phyloP scores from a whole-genome alignment of 768 basidiomycete genomes.

The Lactarius akahatsu region DNA sequence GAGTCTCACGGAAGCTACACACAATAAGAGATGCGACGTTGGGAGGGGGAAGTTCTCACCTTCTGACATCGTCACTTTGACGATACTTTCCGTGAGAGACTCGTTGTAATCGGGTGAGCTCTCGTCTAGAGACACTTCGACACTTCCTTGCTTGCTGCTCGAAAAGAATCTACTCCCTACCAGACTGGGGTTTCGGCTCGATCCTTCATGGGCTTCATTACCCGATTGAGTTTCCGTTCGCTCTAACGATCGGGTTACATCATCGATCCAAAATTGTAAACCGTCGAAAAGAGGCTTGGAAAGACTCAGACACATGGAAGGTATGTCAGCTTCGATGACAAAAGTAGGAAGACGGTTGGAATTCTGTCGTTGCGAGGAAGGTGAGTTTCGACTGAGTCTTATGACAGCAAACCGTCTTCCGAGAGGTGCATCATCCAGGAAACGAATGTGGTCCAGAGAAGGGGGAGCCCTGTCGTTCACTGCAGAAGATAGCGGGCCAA shows the following conservation, averaged over 20 bases:
- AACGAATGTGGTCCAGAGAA: conserved; percentile 19
- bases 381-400: background rate
- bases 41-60: conserved; percentile 30
- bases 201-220: conserved; percentile 35
- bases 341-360: conserved; percentile 28
- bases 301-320: conserved; percentile 60
- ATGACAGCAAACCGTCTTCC: conserved; percentile 2
- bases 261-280: conserved; percentile 87
- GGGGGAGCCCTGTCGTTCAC: conserved; percentile 11
- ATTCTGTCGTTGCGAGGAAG: background rate
- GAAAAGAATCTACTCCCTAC: conserved; percentile 81
- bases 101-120: conserved; percentile 26
- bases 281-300: conserved; percentile 69
- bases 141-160: conserved; percentile 39
- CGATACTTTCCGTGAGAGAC: conserved; percentile 42
- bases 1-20: conserved; percentile 44
- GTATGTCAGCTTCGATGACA: conserved; percentile 44
- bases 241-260: conserved; percentile 71
- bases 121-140: conserved; percentile 43
- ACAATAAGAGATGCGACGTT: conserved; percentile 9
- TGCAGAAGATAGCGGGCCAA: conserved; percentile 43
- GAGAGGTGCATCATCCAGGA: conserved; percentile 11
- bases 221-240: conserved; percentile 34
- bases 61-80: conserved; percentile 49
- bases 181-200: conserved; percentile 59